Conservation (phyloP, 1,284 basidiomycete species). For the Cutaneotrichosporon sp. region DNA sequence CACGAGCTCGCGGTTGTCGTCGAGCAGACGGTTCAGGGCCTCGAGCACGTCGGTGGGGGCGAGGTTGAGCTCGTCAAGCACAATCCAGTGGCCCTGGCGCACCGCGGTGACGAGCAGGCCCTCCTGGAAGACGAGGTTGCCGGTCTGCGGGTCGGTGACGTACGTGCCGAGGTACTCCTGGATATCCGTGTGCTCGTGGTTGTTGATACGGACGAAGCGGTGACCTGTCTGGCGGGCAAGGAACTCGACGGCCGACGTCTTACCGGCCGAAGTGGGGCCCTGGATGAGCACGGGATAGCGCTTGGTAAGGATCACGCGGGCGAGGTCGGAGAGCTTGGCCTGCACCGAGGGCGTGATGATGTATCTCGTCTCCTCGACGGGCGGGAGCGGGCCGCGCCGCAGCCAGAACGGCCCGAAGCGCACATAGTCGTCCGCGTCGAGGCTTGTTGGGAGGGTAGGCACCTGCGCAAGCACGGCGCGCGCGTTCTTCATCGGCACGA, state of each 20-base stretch:
- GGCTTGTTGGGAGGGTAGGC: conserved; percentile 62
- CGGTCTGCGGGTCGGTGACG: conserved; percentile 85
- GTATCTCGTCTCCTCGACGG: conserved; percentile 68
- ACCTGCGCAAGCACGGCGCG: conserved; percentile 71
- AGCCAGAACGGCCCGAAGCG: conserved; percentile 93
- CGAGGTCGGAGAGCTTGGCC: conserved; percentile 86
- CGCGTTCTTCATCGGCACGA: conserved; percentile 78
- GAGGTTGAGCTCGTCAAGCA: conserved; percentile 95
- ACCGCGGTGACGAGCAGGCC: conserved; percentile 92
- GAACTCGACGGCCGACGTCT: conserved; percentile 97
- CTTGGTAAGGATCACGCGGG: conserved; percentile 84
- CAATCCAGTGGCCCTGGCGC: conserved; percentile 94
- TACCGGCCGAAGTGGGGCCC: conserved; percentile 96
- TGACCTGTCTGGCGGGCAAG: conserved; percentile 92
- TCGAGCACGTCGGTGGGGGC: conserved; percentile 98
- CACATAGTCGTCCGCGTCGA: conserved; percentile 64
- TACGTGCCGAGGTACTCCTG: conserved; percentile 99
- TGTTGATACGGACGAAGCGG: conserved; percentile 97
- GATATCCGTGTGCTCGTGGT: conserved; percentile 99
- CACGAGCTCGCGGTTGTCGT: conserved; percentile 95
- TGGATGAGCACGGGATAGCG: conserved; percentile 96
- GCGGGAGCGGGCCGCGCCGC: conserved; percentile 66
- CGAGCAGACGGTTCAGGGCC: conserved; percentile 92
- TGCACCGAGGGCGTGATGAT: conserved; percentile 97
- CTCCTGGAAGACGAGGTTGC: conserved; percentile 92